These are phyloP conservation scores for Phaeosphaeriaceae sp. DNA, from an alignment of 2,329 filamentous ascomycete species.

Conservation along the genomic window DNA sequence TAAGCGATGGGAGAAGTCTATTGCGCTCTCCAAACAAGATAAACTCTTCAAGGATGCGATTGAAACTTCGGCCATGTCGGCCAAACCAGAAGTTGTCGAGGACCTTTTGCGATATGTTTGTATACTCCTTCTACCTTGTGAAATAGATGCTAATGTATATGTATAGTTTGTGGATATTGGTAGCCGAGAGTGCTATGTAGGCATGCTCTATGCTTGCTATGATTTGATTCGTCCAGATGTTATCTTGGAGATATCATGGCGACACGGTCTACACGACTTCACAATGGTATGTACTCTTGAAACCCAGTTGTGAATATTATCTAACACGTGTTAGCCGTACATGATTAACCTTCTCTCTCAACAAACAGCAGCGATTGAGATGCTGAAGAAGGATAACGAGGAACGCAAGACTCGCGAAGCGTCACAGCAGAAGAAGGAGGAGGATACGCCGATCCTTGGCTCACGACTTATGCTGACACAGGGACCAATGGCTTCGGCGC, in stretches of 20 bases:
- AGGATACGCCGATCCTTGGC: conserved; percentile 91
- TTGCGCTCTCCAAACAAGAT: conserved; percentile 96
- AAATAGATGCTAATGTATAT: conserved; percentile 40
- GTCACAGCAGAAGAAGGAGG: conserved; percentile 86
- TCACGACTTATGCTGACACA: conserved; percentile 95
- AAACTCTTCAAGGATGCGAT: conserved; percentile 99
- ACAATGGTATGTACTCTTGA: conserved; percentile 69
- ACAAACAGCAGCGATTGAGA: conserved; percentile 83
- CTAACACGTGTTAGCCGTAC: conserved; percentile 64
- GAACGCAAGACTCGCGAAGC: conserved; percentile 77
- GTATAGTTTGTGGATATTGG: conserved; percentile 98
- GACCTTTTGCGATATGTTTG: conserved; percentile 96
- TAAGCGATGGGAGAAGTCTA: conserved; percentile 99
- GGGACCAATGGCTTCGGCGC: conserved; percentile 67
- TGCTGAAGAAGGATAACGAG: conserved; percentile 94
- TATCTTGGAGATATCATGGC: conserved; percentile 96
- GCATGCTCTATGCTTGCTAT: conserved; percentile 98
- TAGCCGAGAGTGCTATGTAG: conserved; percentile 98
- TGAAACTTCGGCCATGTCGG: conserved; percentile 91
- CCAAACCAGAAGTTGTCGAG: conserved; percentile 90
- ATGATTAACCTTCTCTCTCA: conserved; percentile 98
- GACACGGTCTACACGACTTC: conserved; percentile 91
- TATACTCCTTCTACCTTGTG: conserved; percentile 43
- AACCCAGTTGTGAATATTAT: too few relatives aligned
- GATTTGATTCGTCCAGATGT: conserved; percentile 93